Evolutionary conservation across 805 yeast species (phyloP).

Genomic region (Millerozyma miso): DNA sequence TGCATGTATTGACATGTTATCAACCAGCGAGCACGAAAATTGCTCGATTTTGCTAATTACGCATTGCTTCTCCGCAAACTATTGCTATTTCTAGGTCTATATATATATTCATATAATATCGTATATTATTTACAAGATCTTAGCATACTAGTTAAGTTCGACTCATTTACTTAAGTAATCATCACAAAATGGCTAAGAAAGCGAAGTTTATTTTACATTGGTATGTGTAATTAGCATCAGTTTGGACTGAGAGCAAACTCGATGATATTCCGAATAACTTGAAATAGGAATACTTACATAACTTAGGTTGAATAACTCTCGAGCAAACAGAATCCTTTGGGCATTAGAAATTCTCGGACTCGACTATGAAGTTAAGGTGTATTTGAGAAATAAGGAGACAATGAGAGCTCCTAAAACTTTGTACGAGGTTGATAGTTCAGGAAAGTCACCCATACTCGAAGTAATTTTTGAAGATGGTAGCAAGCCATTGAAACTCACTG

Average conservation of each 20-base stretch:
- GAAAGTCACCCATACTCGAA: constrained; percentile 60
- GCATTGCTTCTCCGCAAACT: too few species aligned
- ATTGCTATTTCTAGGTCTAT: too few species aligned
- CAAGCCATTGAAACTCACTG: constrained; percentile 30
- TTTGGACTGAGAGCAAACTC: background rate
- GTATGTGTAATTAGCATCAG: constrained; percentile 14
- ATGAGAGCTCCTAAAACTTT: constrained; percentile 46
- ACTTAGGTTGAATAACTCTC: constrained; percentile 46
- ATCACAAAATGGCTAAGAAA: constrained; percentile 1
- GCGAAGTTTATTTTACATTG: constrained; percentile 25
- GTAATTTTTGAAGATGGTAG: constrained; percentile 31
- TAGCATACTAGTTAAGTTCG: too few species aligned
- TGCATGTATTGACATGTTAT: too few species aligned
- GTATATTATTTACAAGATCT: too few species aligned
- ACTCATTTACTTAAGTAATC: too few species aligned
- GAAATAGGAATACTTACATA: background rate
- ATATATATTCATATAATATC: too few species aligned
- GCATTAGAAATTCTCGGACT: constrained; percentile 56
- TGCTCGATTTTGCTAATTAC: too few species aligned
- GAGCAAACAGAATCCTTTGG: constrained; percentile 63
- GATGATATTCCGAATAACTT: background rate
- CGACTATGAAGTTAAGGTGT: constrained; percentile 51
- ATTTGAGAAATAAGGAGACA: constrained; percentile 44
- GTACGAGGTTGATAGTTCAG: constrained; percentile 54
- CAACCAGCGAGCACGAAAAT: too few species aligned